These are phyloP conservation scores for Arachnopeziza araneosa DNA, from an alignment of 2,329 filamentous ascomycete genomes.

Conservation along the genomic window DNA sequence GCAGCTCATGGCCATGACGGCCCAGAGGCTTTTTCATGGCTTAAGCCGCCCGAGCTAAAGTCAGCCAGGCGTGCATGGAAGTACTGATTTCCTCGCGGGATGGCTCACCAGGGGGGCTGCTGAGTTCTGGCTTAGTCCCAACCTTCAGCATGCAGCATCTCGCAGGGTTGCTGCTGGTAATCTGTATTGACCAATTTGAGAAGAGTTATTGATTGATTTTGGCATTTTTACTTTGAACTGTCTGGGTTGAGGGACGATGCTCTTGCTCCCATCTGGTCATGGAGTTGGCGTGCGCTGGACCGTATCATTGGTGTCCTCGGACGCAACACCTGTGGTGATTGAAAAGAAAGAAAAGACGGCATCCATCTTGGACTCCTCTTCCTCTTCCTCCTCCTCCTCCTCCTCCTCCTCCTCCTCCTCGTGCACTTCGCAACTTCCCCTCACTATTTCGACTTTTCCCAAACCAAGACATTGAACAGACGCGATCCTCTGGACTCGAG, in stretches of 20 bases:
- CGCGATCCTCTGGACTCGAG: background rate
- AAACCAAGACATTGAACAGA: background rate
- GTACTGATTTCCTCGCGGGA: constrained; percentile 3
- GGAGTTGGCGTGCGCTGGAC: too few relatives aligned
- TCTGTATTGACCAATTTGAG: background rate
- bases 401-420: too few relatives aligned
- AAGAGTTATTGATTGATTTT: background rate
- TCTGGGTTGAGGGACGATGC: too few relatives aligned
- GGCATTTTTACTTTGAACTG: background rate
- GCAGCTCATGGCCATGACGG: constrained; percentile 1
- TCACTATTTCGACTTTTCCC: background rate
- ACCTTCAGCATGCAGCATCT: background rate
- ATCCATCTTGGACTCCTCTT: too few relatives aligned
- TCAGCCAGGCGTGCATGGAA: constrained; percentile 14
- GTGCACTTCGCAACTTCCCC: too few relatives aligned
- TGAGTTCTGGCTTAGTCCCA: background rate
- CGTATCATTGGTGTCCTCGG: too few relatives aligned
- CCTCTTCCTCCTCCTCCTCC: too few relatives aligned
- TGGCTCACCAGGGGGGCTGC: background rate
- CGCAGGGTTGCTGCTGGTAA: background rate
- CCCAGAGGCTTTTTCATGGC: constrained; percentile 18
- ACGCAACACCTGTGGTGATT: too few relatives aligned
- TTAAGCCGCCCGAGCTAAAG: constrained; percentile 12
- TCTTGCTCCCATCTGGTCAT: too few relatives aligned
- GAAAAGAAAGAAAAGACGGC: too few relatives aligned